Base-by-base conservation (phyloP, 495 filamentous ascomycete genomes). In the Lasiosphaeria ovina region DNA sequence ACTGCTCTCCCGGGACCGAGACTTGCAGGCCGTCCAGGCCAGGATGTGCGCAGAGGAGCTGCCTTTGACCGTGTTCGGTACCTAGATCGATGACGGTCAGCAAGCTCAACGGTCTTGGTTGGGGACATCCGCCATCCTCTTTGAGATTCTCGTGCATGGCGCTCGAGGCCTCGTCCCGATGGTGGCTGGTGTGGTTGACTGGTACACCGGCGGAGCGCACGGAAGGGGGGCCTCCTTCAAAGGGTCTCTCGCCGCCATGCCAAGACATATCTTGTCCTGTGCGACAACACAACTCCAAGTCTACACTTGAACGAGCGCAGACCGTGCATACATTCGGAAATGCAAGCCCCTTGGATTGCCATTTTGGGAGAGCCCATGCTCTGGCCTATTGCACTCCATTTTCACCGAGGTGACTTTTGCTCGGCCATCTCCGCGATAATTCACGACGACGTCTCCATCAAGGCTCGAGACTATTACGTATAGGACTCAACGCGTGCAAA, bases 51-150 rank as follows among this genome's bases (percentile, higher is more conserved):
- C 16, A 11, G 44, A 47, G 44, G 5, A 11, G 12, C 12, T 47
- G 4, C 44, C 5, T 47, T n/a, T 11, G 12, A n/a, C 11, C 16
- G 6, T n/a, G 51, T 44, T 51, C 57, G 54, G 63, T 69, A 66
- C 64, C 65, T 72, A 65, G 51, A 64, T 61, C 57, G 42, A n/a
- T 47, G 11, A 54, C 65, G 58, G 65, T 70, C 58, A 48, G 31
- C 35, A 40, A 47, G 34, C 33, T 47, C 49, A 50, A 55, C 69
- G 61, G 68, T 51, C 55, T 52, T 64, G 61, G 61, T 68, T 68
- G 69, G 69, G 63, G 65, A 67, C 60, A 61, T 66, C 70, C 69
- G 59, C 54, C 7, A 44, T 47, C 14, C 58, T 54, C 50, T 35
- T 35, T 63, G 59, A 52, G 56, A 54, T 53, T 51, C 12, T 48